Percentiles rank a stretch among this genome's conserved stretches.
Conservation (phyloP, 805 yeast species). For the Myxozyma mucilagina region DNA sequence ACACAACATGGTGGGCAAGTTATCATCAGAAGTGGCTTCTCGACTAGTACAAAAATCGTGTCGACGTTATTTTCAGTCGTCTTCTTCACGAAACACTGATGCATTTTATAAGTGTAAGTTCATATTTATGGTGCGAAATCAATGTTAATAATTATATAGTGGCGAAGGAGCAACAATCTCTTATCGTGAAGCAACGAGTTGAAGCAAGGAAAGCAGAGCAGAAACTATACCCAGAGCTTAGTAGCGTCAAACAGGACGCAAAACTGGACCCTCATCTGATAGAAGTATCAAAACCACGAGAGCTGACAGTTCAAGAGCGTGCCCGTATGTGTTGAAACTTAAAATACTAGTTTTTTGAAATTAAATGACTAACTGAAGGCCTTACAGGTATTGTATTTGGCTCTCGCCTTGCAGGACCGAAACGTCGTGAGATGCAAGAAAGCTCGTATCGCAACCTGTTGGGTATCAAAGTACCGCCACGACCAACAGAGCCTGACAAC, state of each 20-base stretch:
- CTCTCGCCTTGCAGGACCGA: slow-evolving; percentile 27
- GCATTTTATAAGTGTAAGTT: background rate
- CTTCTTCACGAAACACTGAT: background rate
- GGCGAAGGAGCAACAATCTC: slow-evolving; percentile 11
- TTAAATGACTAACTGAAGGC: background rate
- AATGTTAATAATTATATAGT: background rate
- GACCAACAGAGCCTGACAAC: slow-evolving; percentile 88
- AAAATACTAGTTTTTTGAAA: background rate
- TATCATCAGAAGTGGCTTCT: background rate
- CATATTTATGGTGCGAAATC: no score
- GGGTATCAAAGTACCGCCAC: slow-evolving; percentile 78
- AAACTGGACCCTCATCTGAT: slow-evolving; percentile 8
- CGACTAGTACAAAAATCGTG: background rate
- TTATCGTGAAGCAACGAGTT: slow-evolving; percentile 3
- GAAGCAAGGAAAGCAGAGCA: slow-evolving; percentile 7
- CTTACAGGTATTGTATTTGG: slow-evolving; percentile 30
- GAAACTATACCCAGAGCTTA: slow-evolving; percentile 2
- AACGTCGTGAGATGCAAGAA: slow-evolving; percentile 16
- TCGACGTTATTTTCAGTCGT: background rate
- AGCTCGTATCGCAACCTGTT: slow-evolving; percentile 25
- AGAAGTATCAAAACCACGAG: slow-evolving; percentile 10
- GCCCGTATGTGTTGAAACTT: slow-evolving; percentile 17
- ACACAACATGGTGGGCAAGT: background rate
- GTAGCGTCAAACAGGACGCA: slow-evolving; percentile 9
- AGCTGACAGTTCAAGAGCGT: slow-evolving; percentile 24